Base-by-base conservation (phyloP, 805 yeast species). In the Candida quercuum region DNA sequence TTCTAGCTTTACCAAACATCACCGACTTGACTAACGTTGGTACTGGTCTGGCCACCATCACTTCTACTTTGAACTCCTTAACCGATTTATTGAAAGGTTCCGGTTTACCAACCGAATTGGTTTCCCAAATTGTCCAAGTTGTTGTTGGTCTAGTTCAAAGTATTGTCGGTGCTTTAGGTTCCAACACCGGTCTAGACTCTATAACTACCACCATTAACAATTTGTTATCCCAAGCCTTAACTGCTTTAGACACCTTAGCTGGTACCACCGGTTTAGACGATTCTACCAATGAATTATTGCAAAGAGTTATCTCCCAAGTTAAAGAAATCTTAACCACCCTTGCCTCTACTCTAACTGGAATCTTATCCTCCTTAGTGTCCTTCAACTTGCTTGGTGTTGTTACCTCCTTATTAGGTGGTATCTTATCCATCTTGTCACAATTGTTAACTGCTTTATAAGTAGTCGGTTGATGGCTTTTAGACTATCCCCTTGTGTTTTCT, bases 371-470 rank as follows among this genome's bases (percentile, higher is more conserved):
- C 39, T 42, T 42, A 36, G 22, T 42, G 20, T 16, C 34, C 6
- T 35, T 40, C 27, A 42, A 45, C 47, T 37, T 45, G 38, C 32
- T 32, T 28, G 51, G 47, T 35, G 39, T 42, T 29, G 44, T 46
- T 22, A 37, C 43, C 15, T 27, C 43, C 22, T 36, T 46, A 27
- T 26, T 46, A 23, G 38, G 40, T 32, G 47, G 49, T 31, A 26
- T 39, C 13, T 16, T 36, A 4, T 4, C 31, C 22, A 28, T 36
- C 36, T 32, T 46, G 23, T 37, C 28, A 10, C 29, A 39, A 11
- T 22, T 43, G 14, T 24, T 43, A 24, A 16, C 32, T 16, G 31
- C 38, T 26, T 26, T 43, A 15, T 33, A 25, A 27, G 28, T n/a
- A n/a, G n/a, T n/a, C 9, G 21, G 37, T 28, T 16, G 34, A 24